A percentile compares a stretch with the other conserved stretches of the same genome.
These are phyloP conservation scores for Cercospora citrullina DNA, from an alignment of 2,329 filamentous ascomycete species.

Conservation along the genomic window DNA sequence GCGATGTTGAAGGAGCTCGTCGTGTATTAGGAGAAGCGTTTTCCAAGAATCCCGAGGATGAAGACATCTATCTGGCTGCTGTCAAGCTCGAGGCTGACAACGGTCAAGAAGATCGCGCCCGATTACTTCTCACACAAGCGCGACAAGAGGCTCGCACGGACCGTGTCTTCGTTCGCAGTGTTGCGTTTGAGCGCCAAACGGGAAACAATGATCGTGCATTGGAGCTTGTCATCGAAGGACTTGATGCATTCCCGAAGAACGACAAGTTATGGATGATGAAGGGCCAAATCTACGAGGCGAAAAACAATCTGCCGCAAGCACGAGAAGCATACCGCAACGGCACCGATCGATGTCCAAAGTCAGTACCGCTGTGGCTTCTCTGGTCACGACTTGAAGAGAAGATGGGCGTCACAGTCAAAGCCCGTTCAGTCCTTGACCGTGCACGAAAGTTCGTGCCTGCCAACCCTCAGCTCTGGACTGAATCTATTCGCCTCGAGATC, in stretches of 20 bases:
- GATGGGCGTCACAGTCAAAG: constrained; percentile 80
- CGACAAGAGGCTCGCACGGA: constrained; percentile 89
- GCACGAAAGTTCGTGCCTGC: constrained; percentile 86
- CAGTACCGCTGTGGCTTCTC: constrained; percentile 85
- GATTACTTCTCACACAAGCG: constrained; percentile 77
- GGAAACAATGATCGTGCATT: constrained; percentile 78
- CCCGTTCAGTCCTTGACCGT: constrained; percentile 87
- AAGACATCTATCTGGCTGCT: constrained; percentile 95
- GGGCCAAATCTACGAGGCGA: constrained; percentile 90
- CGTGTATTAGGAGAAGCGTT: constrained; percentile 86
- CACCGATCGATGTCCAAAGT: constrained; percentile 80
- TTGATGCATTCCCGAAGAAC: constrained; percentile 80
- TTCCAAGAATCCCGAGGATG: constrained; percentile 92
- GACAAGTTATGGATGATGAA: constrained; percentile 98
- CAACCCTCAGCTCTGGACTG: constrained; percentile 80
- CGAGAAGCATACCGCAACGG: constrained; percentile 87
- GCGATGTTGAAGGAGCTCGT: constrained; percentile 82
- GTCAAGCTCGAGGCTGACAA: constrained; percentile 96
- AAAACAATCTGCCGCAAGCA: constrained; percentile 77
- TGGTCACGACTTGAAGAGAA: constrained; percentile 86
- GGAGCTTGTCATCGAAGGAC: constrained; percentile 80
- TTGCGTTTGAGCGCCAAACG: constrained; percentile 85
- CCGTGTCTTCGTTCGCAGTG: constrained; percentile 95
- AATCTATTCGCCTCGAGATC: constrained; percentile 90
- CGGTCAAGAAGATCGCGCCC: constrained; percentile 75